Evolutionary conservation across 1,284 basidiomycete genomes (phyloP).

Genomic region (Irpex sp.): DNA sequence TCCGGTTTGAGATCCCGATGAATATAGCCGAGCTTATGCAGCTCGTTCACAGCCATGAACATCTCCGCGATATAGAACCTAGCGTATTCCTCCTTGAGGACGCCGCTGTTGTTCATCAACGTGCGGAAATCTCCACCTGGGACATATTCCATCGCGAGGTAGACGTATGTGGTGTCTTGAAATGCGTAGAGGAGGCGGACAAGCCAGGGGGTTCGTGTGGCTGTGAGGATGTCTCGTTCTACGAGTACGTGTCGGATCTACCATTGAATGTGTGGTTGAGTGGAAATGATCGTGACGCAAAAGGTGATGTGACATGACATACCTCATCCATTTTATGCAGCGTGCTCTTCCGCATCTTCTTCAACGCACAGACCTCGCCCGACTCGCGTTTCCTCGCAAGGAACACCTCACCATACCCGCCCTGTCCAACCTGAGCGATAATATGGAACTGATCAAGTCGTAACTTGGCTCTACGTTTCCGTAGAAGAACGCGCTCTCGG

Average conservation of each 20-base stretch:
- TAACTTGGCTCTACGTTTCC: conserved; percentile 89
- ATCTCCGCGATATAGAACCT: conserved; percentile 96
- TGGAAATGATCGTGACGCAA: too few relatives aligned
- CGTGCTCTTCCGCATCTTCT: conserved; percentile 95
- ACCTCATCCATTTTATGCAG: conserved; percentile 98
- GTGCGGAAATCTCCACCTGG: conserved; percentile 97
- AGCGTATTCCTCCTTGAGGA: conserved; percentile 95
- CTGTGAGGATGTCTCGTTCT: conserved; percentile 96
- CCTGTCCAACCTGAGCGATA: conserved; percentile 96
- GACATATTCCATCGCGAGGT: conserved; percentile 98
- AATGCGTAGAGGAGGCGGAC: conserved; percentile 94
- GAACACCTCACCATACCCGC: conserved; percentile 96
- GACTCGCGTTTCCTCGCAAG: conserved; percentile 93
- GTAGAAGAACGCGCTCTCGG: conserved; percentile 90
- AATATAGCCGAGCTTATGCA: conserved; percentile 96
- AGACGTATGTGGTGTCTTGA: conserved; percentile 90
- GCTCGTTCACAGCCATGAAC: conserved; percentile 91
- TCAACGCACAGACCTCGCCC: conserved; percentile 93
- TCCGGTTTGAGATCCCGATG: conserved; percentile 98
- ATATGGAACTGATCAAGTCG: conserved; percentile 94
- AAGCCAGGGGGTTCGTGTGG: conserved; percentile 96
- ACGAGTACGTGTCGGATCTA: conserved; percentile 94
- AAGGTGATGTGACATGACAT: conserved; percentile 26
- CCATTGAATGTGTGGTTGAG: too few relatives aligned
- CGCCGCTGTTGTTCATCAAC: conserved; percentile 90